Percentiles rank a stretch among this genome's conserved stretches.
These are phyloP conservation scores for Funneliformis geosporum DNA, from an alignment of 192 early-diverging fungal species.

Conservation along the genomic window DNA sequence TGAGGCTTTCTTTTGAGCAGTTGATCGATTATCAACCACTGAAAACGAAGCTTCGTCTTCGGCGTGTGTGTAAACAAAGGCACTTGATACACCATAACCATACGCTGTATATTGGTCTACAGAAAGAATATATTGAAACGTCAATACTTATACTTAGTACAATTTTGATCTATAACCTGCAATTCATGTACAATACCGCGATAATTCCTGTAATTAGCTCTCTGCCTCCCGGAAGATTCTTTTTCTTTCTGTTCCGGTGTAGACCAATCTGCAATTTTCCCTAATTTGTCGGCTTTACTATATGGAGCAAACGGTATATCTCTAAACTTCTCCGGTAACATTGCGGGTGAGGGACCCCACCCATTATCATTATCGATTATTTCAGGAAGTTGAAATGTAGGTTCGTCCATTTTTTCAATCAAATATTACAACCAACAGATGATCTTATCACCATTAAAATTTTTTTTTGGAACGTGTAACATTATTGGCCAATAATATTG, in stretches of 20 bases:
- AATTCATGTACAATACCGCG: slow-evolving; percentile 33
- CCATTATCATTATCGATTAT: slow-evolving; percentile 82
- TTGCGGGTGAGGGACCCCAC: slow-evolving; percentile 80
- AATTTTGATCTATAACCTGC: background rate
- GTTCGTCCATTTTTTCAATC: background rate
- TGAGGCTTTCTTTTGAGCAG: slow-evolving; percentile 65
- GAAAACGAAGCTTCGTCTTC: slow-evolving; percentile 97
- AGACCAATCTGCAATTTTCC: slow-evolving; percentile 94
- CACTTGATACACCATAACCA: slow-evolving; percentile 78
- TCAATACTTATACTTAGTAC: background rate
- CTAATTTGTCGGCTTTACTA: slow-evolving; percentile 93
- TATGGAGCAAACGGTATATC: slow-evolving; percentile 95
- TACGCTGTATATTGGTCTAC: slow-evolving; percentile 74
- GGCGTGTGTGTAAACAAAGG: slow-evolving; percentile 86
- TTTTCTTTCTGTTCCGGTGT: slow-evolving; percentile 65
- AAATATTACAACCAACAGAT: no score
- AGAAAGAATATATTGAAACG: background rate
- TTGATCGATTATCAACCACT: slow-evolving; percentile 79
- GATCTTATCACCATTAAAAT: no score
- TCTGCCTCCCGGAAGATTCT: slow-evolving; percentile 52
- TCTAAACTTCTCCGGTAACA: slow-evolving; percentile 63
- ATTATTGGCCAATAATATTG: no score
- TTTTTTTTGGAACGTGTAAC: no score
- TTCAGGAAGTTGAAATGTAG: slow-evolving; percentile 72
- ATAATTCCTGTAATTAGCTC: slow-evolving; percentile 45